Percentiles rank a stretch among this genome's conserved stretches.
Conservation (phyloP, 1,284 basidiomycete species). For the Taiwanofungus camphoratus region DNA sequence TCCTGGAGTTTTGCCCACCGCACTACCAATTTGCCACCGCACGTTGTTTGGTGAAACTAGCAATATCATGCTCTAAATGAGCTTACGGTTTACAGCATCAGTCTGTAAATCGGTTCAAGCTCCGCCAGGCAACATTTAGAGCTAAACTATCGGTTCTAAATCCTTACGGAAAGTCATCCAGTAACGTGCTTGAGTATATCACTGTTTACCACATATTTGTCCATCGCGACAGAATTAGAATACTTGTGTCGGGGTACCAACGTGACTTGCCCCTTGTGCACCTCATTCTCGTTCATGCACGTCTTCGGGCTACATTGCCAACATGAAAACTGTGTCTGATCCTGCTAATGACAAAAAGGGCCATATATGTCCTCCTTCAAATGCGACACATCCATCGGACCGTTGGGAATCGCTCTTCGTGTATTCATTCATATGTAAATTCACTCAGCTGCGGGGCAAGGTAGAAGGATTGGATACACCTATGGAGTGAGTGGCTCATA, state of each 20-base stretch:
- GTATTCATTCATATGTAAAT: constrained; percentile 76
- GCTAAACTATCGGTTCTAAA: too few relatives aligned
- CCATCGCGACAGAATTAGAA: constrained; percentile 27
- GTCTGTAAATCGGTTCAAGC: too few relatives aligned
- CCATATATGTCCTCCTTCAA: constrained; percentile 69
- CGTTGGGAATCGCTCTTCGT: constrained; percentile 84
- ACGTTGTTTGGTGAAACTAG: not conserved
- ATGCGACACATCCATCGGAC: constrained; percentile 65
- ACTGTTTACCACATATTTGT: constrained; percentile 31
- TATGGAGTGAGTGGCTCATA: constrained; percentile 60
- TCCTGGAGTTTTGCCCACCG: too few relatives aligned
- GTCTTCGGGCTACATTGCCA: constrained; percentile 21
- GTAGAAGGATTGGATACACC: constrained; percentile 70
- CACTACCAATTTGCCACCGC: too few relatives aligned
- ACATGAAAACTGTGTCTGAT: constrained; percentile 25
- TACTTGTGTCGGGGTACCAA: constrained; percentile 25
- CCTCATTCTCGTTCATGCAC: constrained; percentile 26
- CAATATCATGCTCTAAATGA: not conserved
- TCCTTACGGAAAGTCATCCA: too few relatives aligned
- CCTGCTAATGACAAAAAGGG: constrained; percentile 43
- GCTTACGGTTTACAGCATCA: too few relatives aligned
- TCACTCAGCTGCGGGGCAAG: constrained; percentile 66
- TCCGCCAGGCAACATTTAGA: too few relatives aligned
- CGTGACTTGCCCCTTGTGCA: constrained; percentile 23
- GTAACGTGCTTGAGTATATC: constrained; percentile 13